Evolutionary conservation across 768 basidiomycete genomes (phyloP), one percentile per base, ranked within the genome.

Genomic region (Hemileccinum impolitum): DNA sequence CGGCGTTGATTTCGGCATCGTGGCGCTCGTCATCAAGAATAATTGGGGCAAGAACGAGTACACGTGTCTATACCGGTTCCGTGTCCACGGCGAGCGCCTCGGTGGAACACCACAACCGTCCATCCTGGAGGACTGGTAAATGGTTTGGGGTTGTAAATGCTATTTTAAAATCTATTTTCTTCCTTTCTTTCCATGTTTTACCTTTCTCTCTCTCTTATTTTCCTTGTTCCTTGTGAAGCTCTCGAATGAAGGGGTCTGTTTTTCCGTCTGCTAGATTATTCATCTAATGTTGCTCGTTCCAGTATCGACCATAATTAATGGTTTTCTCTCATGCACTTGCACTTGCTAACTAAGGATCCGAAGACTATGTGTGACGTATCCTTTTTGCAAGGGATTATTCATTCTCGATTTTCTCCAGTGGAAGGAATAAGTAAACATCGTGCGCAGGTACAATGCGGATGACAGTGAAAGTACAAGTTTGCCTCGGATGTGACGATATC

Each of bases 21-120:
- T 97, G 23, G 82, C 86, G 51, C 73, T 96, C 62, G 73, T 80
- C 54, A 74, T 98, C 57, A 76, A 82, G 68, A 87, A 74, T 62
- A 98, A 97, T 63, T 97, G 93, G 86, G 95, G 94, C 36, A 74
- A 75, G 67, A 74, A 76, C 6, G 82, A 86, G 49, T 90, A 79
- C 63, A 96, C 94, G 0, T 98, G 95, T 67, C 68, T 98, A 34
- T 98, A 93, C 68, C 82, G 90, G 38, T 72, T 92, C 70, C 79
- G 90, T 37, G 87, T 90, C 26, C 89, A 91, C 59, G 90, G 90
- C 14, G 71, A 79, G 56, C 72, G 64, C 47, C 59, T 82, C 44
- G 75, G 68, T 11, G 76, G 72, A 45, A 57, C 63, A 17, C 73
- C 75, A 6, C 55, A 65, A 34, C 72, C 75, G 5, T 65, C 62